Evolutionary conservation across 257 asterid species (phyloP), one percentile per base, ranked within the genome.

Genomic region (Solanum ossicruentum): DNA sequence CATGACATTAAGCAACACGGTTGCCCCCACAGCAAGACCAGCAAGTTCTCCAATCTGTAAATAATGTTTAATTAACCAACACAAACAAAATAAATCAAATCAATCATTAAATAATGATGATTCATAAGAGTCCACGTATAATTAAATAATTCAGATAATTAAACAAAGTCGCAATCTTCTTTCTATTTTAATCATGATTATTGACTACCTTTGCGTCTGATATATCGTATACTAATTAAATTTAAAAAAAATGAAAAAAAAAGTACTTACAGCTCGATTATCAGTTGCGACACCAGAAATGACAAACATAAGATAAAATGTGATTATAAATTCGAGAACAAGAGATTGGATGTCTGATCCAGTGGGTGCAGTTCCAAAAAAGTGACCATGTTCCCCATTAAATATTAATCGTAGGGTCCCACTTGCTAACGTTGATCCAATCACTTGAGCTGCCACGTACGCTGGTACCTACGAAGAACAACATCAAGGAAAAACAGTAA

Each of bases 21-120:
- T 93, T 67, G 98, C 91, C 82, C 98, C 98, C 85, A 94, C 89
- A 17, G 97, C 97, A 36, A 94, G 84, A 28, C 97, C 98, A 56
- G 97, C 98, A 63, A 94, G 95, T 86, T 94, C 98, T 73, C 98
- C 89, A 41, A 90, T 87, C 92, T 90, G 58, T 80, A 86, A n/a
- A 8, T 15, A 66, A 66, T 23, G n/a, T 3, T 60, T 52, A 32
- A 63, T 10, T 36, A n/a, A 63, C 3, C 3, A n/a, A 10, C 56
- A 41, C 58, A 58, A 45, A 45, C 20, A 36, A 71, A 39, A 56
- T 3, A 6, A n/a, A 20, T 70, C 23, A 13, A 55, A 54, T 77
- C 75, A 63, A 75, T 75, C 60, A 75, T 75, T 4, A 47, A 23
- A 23, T 21, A 12, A 13, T 77, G 17, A 52, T 77, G 82, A 8